Percentiles rank a stretch among this genome's conserved stretches.
phyloP scores from a whole-genome alignment of 306 rosid species.

The Biancaea sappan region DNA sequence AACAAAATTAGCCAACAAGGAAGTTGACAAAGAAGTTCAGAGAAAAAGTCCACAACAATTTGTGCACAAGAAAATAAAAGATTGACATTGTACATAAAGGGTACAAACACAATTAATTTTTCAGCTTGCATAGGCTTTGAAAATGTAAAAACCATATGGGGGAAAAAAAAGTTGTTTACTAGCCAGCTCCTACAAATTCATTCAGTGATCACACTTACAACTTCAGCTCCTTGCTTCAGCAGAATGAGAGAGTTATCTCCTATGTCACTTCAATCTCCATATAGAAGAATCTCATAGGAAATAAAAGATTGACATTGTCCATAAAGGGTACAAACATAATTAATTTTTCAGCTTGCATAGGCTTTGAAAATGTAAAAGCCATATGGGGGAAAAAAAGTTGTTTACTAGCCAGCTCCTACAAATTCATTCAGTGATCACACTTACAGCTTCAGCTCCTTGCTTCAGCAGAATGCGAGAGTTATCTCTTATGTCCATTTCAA shows the following conservation, averaged over 20 bases:
- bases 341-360: not conserved
- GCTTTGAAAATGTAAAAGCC: not conserved
- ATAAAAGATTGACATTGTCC: not conserved
- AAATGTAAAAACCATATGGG: not conserved
- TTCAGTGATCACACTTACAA: slow-evolving; percentile 44
- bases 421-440: slow-evolving; percentile 28
- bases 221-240: slow-evolving; percentile 74
- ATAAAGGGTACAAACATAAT: not conserved
- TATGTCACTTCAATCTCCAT: slow-evolving; percentile 41
- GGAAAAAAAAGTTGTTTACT: not conserved
- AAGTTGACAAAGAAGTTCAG: not conserved
- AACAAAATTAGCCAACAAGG: not conserved
- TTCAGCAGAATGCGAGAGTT: slow-evolving; percentile 47
- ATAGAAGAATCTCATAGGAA: not conserved
- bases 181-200: not conserved
- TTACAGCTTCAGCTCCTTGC: slow-evolving; percentile 76
- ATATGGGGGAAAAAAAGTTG: not conserved
- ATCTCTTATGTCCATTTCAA: slow-evolving; percentile 23
- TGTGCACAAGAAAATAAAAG: not conserved
- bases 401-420: not conserved
- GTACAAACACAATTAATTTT: not conserved
- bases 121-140: not conserved
- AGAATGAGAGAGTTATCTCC: slow-evolving; percentile 38
- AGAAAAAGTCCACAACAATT: not conserved
- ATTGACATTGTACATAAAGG: not conserved